These are phyloP conservation scores for Magnaporthales sp. DNA, from an alignment of 2,329 filamentous ascomycete species.

Conservation along the genomic window DNA sequence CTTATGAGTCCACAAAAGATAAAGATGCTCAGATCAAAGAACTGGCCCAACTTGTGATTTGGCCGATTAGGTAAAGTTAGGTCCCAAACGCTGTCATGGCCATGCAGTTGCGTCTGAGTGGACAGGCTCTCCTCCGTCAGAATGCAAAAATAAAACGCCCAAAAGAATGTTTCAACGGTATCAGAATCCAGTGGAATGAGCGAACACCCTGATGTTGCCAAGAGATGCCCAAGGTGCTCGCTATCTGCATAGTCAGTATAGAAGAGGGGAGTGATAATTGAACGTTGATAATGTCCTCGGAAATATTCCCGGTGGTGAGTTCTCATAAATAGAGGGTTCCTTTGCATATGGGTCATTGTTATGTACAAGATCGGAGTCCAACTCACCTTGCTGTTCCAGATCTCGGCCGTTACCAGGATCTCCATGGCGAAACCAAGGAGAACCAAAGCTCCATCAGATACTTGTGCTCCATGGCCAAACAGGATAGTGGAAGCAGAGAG, in stretches of 20 bases:
- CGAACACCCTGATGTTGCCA: neutral
- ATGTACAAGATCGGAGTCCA: slow-evolving; percentile 25
- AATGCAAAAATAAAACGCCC: neutral
- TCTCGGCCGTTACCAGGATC: slow-evolving; percentile 24
- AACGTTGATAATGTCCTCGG: neutral
- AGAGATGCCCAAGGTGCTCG: neutral
- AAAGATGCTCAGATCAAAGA: neutral
- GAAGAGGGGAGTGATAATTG: neutral
- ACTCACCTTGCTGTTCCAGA: slow-evolving; percentile 28
- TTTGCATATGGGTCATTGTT: slow-evolving; percentile 25
- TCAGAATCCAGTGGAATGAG: neutral
- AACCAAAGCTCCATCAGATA: slow-evolving; percentile 20
- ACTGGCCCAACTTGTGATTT: neutral
- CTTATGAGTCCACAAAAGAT: neutral
- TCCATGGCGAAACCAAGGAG: slow-evolving; percentile 19
- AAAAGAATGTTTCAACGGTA: neutral
- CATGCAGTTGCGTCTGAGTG: neutral
- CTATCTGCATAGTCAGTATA: neutral
- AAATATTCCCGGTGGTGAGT: neutral
- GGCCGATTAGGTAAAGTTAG: no score
- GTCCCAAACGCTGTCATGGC: neutral
- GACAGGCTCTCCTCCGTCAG: neutral
- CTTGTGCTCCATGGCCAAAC: slow-evolving; percentile 15
- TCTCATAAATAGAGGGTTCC: slow-evolving; percentile 18
- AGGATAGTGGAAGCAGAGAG: slow-evolving; percentile 14